Conservation (phyloP, 352 stramenopile species). For the Globisporangium yorkense region DNA sequence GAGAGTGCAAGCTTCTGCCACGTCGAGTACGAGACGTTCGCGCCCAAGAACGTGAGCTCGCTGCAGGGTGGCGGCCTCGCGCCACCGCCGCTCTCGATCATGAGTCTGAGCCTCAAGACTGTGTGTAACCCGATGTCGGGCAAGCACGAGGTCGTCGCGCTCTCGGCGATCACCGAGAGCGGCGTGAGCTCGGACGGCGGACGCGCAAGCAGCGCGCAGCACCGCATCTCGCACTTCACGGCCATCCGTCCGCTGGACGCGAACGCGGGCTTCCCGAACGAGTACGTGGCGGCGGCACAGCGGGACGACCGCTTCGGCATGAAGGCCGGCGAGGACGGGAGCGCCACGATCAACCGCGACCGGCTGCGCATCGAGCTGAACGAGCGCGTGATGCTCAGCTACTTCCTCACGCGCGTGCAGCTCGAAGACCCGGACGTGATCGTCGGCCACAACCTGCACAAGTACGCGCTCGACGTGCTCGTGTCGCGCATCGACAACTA, state of each 20-base stretch:
- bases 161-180: conserved; percentile 74
- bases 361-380: conserved; percentile 69
- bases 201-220: conserved; percentile 13
- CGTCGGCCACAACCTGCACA: conserved; percentile 98
- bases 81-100: conserved; percentile 92
- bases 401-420: conserved; percentile 90
- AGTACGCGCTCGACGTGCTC: conserved; percentile 98
- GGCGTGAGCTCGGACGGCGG: conserved; percentile 68
- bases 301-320: conserved; percentile 59
- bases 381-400: conserved; percentile 81
- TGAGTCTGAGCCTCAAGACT: conserved; percentile 97
- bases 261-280: conserved; percentile 51
- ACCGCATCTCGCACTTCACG: conserved; percentile 72
- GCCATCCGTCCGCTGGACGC: conserved; percentile 69
- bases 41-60: conserved; percentile 87
- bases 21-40: conserved; percentile 90
- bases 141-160: conserved; percentile 93
- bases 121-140: conserved; percentile 95
- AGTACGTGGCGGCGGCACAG: conserved; percentile 47
- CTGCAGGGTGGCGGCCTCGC: conserved; percentile 58
- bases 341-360: conserved; percentile 36
- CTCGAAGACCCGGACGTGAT: conserved; percentile 98
- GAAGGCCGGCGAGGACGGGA: conserved; percentile 24
- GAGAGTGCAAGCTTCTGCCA: conserved; percentile 90
- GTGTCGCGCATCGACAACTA: conserved; percentile 92